phyloP scores from a whole-genome alignment of 768 basidiomycete species.

The Kwoniella heveanensis region DNA sequence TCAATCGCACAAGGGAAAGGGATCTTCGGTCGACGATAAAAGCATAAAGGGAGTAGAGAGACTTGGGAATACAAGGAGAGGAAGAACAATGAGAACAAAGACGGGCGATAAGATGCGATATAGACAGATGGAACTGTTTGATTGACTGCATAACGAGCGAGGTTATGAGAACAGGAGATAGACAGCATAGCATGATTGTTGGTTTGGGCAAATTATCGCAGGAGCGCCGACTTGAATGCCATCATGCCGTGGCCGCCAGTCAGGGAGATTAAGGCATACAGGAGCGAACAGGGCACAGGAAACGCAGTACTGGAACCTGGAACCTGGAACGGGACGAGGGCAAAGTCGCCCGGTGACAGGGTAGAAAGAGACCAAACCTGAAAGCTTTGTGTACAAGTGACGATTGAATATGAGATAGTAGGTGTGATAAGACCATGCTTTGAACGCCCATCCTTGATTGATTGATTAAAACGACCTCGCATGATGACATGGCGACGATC shows the following conservation, averaged over 20 bases:
- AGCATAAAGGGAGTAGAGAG: neutral
- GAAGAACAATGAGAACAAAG: neutral
- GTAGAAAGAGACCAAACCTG: neutral
- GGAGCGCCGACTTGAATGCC: no score
- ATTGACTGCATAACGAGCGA: neutral
- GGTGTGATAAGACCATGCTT: neutral
- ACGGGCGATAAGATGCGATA: neutral
- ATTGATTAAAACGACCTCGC: no score
- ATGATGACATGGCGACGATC: neutral
- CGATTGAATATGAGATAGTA: neutral
- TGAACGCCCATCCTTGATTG: neutral
- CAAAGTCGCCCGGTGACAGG: no score
- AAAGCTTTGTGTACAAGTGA: neutral
- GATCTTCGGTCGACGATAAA: neutral
- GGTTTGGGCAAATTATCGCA: neutral
- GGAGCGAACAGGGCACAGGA: neutral
- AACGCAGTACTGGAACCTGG: neutral
- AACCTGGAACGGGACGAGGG: neutral
- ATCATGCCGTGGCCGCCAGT: neutral
- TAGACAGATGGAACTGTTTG: neutral
- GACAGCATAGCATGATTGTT: neutral
- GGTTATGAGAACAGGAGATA: no score
- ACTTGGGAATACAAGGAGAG: neutral
- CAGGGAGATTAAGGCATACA: neutral
- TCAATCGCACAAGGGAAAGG: neutral